Evolutionary conservation across 2,329 filamentous ascomycete genomes (phyloP).

Genomic region (Fusarium sp.): DNA sequence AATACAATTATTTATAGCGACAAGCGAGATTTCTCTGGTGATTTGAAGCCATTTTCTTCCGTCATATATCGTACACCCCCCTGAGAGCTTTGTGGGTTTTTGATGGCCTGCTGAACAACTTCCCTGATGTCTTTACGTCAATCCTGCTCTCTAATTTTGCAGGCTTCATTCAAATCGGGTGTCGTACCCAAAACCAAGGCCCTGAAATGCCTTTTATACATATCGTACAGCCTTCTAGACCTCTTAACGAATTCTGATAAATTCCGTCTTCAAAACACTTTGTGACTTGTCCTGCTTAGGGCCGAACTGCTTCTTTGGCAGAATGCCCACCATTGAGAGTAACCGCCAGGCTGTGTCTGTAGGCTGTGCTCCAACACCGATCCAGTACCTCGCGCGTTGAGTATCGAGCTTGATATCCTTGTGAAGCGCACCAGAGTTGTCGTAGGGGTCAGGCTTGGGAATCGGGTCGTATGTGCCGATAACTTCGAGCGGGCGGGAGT

Average conservation of each 20-base stretch:
- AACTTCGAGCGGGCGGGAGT: constrained; percentile 92
- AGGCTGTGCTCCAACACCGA: constrained; percentile 96
- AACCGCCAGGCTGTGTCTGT: constrained; percentile 91
- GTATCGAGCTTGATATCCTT: constrained; percentile 94
- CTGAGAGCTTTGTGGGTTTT: neutral
- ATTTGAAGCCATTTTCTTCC: constrained; percentile 1
- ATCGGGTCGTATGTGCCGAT: constrained; percentile 83
- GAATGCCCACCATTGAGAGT: constrained; percentile 78
- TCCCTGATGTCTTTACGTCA: neutral
- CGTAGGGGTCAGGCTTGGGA: constrained; percentile 74
- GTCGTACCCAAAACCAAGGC: constrained; percentile 47
- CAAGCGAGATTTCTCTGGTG: constrained; percentile 14
- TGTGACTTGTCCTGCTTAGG: constrained; percentile 48
- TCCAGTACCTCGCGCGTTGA: constrained; percentile 90
- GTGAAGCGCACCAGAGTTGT: constrained; percentile 76
- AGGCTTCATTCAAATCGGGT: constrained; percentile 16
- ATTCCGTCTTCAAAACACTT: constrained; percentile 46
- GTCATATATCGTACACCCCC: constrained; percentile 37
- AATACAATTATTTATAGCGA: constrained; percentile 44
- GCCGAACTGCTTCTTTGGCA: constrained; percentile 58
- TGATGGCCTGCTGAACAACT: constrained; percentile 2
- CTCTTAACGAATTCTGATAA: constrained; percentile 52
- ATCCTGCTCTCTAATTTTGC: constrained; percentile 15
- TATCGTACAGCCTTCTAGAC: constrained; percentile 47
- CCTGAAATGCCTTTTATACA: constrained; percentile 47